Percentiles rank a stretch among this genome's conserved stretches.
Evolutionary conservation across 1,284 basidiomycete genomes (phyloP).

Genomic region (Pseudozyma flocculosa): DNA sequence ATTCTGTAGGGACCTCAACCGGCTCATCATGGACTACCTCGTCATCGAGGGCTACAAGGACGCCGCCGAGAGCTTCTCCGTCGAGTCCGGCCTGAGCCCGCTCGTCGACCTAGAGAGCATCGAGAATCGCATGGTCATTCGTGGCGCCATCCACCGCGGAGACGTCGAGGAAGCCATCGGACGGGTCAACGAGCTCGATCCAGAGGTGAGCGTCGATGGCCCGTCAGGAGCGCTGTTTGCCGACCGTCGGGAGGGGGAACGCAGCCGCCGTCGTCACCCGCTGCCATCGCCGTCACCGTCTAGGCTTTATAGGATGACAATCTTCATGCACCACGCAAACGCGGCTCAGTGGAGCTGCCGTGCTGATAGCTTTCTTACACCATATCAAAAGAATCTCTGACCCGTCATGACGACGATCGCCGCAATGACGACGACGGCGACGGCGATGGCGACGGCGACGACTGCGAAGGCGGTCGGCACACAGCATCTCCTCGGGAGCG

Average conservation of each 20-base stretch:
- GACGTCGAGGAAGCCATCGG: constrained; percentile 92
- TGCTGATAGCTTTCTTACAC: constrained; percentile 38
- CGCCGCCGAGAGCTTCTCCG: constrained; percentile 88
- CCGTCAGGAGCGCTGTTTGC: constrained; percentile 6
- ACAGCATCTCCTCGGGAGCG: too few relatives aligned
- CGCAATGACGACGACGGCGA: too few relatives aligned
- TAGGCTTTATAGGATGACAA: constrained; percentile 57
- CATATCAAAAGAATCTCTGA: constrained; percentile 21
- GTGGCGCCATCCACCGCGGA: constrained; percentile 87
- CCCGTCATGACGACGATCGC: too few relatives aligned
- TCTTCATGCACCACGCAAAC: constrained; percentile 95
- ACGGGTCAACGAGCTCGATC: constrained; percentile 89
- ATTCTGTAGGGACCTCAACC: constrained; percentile 76
- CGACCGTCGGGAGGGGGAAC: not conserved
- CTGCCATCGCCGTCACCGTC: constrained; percentile 2
- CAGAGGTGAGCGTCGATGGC: constrained; percentile 83
- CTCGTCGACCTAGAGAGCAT: constrained; percentile 83
- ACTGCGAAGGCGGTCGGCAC: too few relatives aligned
- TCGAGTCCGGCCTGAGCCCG: constrained; percentile 76
- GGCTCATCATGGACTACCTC: constrained; percentile 96
- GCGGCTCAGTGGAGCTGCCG: constrained; percentile 41
- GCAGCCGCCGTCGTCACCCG: too few relatives aligned
- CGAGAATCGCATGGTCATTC: constrained; percentile 87
- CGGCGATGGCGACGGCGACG: too few relatives aligned
- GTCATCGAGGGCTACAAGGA: constrained; percentile 96